phyloP scores from a whole-genome alignment of 495 filamentous ascomycete genomes.

The Lepraria neglecta region DNA sequence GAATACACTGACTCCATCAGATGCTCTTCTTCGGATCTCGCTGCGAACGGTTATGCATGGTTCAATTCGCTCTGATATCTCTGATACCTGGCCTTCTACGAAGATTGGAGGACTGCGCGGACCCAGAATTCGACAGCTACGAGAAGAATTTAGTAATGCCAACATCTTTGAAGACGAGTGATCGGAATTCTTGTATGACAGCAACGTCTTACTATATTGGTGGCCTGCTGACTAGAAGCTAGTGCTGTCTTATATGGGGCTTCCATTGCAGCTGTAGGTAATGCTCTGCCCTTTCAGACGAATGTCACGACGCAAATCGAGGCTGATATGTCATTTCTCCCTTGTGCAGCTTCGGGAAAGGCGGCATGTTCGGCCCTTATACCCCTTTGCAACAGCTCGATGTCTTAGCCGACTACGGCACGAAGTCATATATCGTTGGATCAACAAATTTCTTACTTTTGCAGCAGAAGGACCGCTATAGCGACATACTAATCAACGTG shows the following conservation, averaged over 20 bases:
- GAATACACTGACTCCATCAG: constrained; percentile 41
- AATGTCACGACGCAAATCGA: neutral
- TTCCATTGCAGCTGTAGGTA: constrained; percentile 71
- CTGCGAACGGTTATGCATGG: constrained; percentile 93
- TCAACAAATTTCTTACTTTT: constrained; percentile 92
- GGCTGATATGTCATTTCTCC: constrained; percentile 1
- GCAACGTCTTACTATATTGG: neutral
- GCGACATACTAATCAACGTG: constrained; percentile 90
- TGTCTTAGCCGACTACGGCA: constrained; percentile 85
- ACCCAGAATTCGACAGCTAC: constrained; percentile 80
- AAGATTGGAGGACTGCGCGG: constrained; percentile 82
- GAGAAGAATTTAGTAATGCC: constrained; percentile 67
- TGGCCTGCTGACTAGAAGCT: constrained; percentile 30
- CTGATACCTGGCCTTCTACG: constrained; percentile 86
- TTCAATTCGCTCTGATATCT: constrained; percentile 92
- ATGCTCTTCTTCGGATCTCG: constrained; percentile 98
- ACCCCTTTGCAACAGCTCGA: constrained; percentile 95
- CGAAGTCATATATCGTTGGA: constrained; percentile 94
- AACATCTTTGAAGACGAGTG: constrained; percentile 84
- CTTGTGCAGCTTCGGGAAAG: constrained; percentile 65
- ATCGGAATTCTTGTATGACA: constrained; percentile 64
- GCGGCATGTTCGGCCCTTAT: constrained; percentile 93
- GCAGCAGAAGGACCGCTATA: constrained; percentile 94
- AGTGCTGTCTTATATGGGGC: constrained; percentile 87
- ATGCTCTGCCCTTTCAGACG: neutral